Percentiles rank a stretch among this genome's conserved stretches.
phyloP scores from a whole-genome alignment of 352 stramenopile species.

The Phytophthora boehmeriae region DNA sequence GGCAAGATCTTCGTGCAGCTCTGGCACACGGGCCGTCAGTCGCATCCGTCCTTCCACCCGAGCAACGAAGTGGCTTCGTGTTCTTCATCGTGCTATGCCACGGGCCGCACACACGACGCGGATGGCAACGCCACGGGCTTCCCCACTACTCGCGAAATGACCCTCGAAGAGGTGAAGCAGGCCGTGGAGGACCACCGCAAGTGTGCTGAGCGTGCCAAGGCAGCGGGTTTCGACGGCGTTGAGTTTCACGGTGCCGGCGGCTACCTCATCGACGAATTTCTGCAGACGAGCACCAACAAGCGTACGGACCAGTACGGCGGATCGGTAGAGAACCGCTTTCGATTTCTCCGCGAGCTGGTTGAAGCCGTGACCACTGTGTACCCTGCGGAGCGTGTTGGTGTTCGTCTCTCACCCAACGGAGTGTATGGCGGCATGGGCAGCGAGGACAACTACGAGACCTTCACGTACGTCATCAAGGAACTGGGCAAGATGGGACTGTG shows the following conservation, averaged over 20 bases:
- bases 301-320: conserved; percentile 85
- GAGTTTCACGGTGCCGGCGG: conserved; percentile 86
- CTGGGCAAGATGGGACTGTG: conserved; percentile 40
- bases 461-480: conserved; percentile 38
- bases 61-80: conserved; percentile 48
- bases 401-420: conserved; percentile 41
- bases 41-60: conserved; percentile 33
- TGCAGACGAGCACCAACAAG: conserved; percentile 78
- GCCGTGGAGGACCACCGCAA: conserved; percentile 70
- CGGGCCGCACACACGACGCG: conserved; percentile 32
- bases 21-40: no score
- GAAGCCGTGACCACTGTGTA: conserved; percentile 47
- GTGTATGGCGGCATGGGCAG: conserved; percentile 40
- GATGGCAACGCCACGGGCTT: conserved; percentile 34
- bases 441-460: conserved; percentile 50
- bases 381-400: conserved; percentile 26
- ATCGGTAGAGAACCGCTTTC: conserved; percentile 75
- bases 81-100: conserved; percentile 43
- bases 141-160: conserved; percentile 54
- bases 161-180: conserved; percentile 68
- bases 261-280: conserved; percentile 91
- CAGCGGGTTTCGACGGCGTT: conserved; percentile 67
- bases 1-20: no score
- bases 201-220: conserved; percentile 56
- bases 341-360: conserved; percentile 71